phyloP scores from a whole-genome alignment of 805 yeast species.

The Wickerhamiella cacticola region DNA sequence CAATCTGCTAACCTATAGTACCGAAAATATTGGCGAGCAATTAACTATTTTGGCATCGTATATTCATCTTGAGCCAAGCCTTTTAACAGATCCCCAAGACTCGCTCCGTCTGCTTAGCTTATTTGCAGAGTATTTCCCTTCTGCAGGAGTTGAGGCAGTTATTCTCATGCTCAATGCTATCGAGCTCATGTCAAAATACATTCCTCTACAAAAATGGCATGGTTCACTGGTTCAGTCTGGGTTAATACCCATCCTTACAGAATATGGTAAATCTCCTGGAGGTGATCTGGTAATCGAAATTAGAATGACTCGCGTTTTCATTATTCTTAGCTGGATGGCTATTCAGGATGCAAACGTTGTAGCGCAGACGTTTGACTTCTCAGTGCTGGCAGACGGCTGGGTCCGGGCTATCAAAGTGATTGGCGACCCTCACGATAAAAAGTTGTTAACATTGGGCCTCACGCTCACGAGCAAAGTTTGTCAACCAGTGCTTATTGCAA shows the following conservation, averaged over 20 bases:
- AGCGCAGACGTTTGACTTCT: conserved; percentile 10
- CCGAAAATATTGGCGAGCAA: conserved; percentile 31
- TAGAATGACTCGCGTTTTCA: conserved; percentile 11
- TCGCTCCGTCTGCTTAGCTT: conserved; percentile 18
- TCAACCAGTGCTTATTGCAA: conserved; percentile 31
- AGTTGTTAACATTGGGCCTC: conserved; percentile 53
- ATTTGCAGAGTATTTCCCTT: conserved; percentile 22
- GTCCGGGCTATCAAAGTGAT: conserved; percentile 36
- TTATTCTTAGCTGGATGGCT: conserved; percentile 12
- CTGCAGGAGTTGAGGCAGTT: conserved; percentile 19
- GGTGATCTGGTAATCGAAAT: conserved; percentile 9
- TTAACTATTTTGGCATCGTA: conserved; percentile 29
- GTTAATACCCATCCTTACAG: conserved; percentile 7
- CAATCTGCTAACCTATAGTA: conserved; percentile 51
- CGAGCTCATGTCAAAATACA: conserved; percentile 14
- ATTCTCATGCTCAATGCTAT: conserved; percentile 15
- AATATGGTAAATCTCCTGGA: background rate
- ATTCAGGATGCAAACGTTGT: conserved; percentile 11
- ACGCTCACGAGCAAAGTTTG: conserved; percentile 22
- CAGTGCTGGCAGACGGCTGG: conserved; percentile 22
- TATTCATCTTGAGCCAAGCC: conserved; percentile 24
- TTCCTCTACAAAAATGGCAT: conserved; percentile 10
- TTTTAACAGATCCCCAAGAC: conserved; percentile 14
- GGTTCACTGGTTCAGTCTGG: conserved; percentile 10
- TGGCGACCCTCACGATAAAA: conserved; percentile 65